Percentiles rank a stretch among this genome's conserved stretches.
phyloP scores from a whole-genome alignment of 495 filamentous ascomycete genomes.

The Xylaria flabelliformis region DNA sequence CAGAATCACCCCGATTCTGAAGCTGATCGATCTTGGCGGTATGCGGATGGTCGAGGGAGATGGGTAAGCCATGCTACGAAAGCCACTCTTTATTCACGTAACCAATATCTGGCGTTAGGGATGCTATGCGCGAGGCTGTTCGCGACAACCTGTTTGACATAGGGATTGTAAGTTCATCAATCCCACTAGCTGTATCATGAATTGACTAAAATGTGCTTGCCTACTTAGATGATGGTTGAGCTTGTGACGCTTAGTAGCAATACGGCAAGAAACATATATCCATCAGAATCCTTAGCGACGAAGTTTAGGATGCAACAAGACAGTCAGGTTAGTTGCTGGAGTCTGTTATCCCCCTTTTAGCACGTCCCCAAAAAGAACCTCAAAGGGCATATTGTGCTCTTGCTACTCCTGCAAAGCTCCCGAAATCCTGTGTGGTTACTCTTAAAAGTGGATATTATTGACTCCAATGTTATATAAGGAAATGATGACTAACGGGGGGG shows the following conservation, averaged over 20 bases:
- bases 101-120: not conserved
- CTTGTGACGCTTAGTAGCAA: not conserved
- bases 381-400: no score
- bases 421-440: no score
- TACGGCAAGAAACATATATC: not conserved
- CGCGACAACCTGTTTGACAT: constrained; percentile 9
- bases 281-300: not conserved
- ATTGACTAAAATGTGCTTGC: not conserved
- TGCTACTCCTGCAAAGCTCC: no score
- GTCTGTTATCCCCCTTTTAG: no score
- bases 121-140: not conserved
- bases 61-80: not conserved
- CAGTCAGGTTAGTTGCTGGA: no score
- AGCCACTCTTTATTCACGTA: not conserved
- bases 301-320: not conserved
- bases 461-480: not conserved
- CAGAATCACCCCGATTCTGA: constrained; percentile 3
- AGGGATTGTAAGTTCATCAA: not conserved
- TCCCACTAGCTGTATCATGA: not conserved
- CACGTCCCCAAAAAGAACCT: no score
- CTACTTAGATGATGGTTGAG: constrained; percentile 3
- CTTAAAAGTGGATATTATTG: no score
- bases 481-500: not conserved
- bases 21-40: constrained; percentile 4
- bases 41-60: not conserved